These are phyloP conservation scores for Onygenales sp. DNA, from an alignment of 2,329 filamentous ascomycete species.

Conservation along the genomic window DNA sequence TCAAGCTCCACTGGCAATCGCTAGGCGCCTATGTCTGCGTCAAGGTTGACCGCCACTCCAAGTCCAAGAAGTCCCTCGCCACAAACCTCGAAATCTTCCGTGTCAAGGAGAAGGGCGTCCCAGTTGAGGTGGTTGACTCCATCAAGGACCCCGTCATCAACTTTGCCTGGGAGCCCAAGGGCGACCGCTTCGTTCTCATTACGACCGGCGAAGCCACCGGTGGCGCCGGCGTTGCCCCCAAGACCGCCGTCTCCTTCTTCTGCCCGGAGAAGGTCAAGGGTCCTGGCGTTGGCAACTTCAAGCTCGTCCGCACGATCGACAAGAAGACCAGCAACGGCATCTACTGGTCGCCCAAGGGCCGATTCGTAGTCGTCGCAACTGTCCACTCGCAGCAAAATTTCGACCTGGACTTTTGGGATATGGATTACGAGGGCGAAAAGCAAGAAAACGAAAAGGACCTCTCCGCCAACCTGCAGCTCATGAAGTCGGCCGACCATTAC, in stretches of 20 bases:
- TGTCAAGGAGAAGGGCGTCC: conserved; percentile 92
- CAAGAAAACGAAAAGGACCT: conserved; percentile 87
- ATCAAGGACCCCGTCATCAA: conserved; percentile 99
- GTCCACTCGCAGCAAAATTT: conserved; percentile 88
- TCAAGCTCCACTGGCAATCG: conserved; percentile 98
- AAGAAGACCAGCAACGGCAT: conserved; percentile 99
- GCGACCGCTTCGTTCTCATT: conserved; percentile 93
- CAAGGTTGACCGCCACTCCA: conserved; percentile 97
- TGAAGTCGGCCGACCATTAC: conserved; percentile 92
- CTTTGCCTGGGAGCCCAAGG: conserved; percentile 98
- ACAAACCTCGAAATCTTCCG: conserved; percentile 99
- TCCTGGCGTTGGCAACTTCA: conserved; percentile 77
- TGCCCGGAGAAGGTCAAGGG: conserved; percentile 91
- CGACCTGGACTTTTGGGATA: conserved; percentile 94
- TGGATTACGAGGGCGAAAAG: conserved; percentile 97
- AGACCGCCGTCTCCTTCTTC: conserved; percentile 94
- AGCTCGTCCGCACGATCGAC: conserved; percentile 85
- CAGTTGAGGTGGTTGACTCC: conserved; percentile 93
- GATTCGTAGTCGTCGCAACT: conserved; percentile 90
- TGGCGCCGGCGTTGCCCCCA: conserved; percentile 74
- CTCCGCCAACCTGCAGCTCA: conserved; percentile 86
- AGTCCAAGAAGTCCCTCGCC: conserved; percentile 95
- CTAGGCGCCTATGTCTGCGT: conserved; percentile 90
- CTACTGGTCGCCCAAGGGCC: conserved; percentile 94
- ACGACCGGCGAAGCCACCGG: conserved; percentile 77